Base-by-base conservation (phyloP, 306 rosid species). In the Arachis hypogaea region DNA sequence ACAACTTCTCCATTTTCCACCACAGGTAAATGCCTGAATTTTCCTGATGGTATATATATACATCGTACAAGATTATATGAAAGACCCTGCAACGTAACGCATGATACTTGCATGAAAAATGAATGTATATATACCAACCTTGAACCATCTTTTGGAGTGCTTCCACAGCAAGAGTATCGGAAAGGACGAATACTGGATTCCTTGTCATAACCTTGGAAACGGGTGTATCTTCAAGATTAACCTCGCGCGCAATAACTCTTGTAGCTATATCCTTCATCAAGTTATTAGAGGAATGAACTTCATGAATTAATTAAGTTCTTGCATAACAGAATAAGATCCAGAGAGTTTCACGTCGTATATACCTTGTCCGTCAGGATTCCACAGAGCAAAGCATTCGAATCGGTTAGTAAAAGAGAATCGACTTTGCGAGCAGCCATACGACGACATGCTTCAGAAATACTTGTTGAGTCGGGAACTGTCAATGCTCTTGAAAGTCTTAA, bases 61-160 rank as follows among this genome's bases (percentile, higher is more conserved):
- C 28, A 22, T 22, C 28, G 1, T 74, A 52, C 76, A 44, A 86
- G 63, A 58, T 66, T 74, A 33, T 33, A 33, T 33, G 38, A 33
- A 33, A 33, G 4, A 33, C 38, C 38, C 38, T 33, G 38, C 38
- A 33, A 69, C 16, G 65, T 11, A 4, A 59, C 78, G 54, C 11
- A 65, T 33, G 7, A 11, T 72, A 67, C 44, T 36, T 36, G 38
- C 56, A 45, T 14, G 67, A 42, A 71, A 73, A 33, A 33, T 33
- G 18, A 7, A 30, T 12, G 5, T 56, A 54, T 16, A 44, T 68
- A 52, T 38, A 80, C 88, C 56, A 80, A 95, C 99, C 99, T 83
- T 92, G 99, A 65, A 95, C 99, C 99, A 95, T 95, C 90, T 95
- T 95, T 76, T 95, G 99, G 66, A 95, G 99, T 18, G 99, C 99